phyloP scores from a whole-genome alignment of 257 asterid genomes.

The Salvia splendens region DNA sequence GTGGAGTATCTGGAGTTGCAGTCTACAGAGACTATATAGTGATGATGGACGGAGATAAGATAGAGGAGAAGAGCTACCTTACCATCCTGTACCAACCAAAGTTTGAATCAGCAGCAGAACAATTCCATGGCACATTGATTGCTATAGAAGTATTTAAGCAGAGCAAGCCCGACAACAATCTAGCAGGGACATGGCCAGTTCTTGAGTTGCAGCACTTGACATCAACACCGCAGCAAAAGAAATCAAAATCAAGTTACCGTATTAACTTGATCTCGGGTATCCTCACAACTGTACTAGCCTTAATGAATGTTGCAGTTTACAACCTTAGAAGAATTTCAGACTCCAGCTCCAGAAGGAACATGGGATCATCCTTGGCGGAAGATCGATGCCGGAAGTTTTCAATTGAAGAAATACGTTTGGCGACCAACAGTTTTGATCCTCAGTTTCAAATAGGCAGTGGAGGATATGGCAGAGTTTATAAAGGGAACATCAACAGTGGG shows the following conservation, averaged over 20 bases:
- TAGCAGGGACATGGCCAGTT: constrained; percentile 40
- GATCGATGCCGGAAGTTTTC: constrained; percentile 57
- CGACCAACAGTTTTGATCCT: constrained; percentile 54
- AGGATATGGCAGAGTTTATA: constrained; percentile 72
- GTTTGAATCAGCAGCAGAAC: constrained; percentile 16
- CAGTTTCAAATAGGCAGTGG: constrained; percentile 59
- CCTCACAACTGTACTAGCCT: constrained; percentile 41
- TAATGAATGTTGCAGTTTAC: constrained; percentile 49
- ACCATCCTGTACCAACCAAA: constrained; percentile 48
- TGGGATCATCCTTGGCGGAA: constrained; percentile 30
- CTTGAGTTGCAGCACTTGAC: constrained; percentile 16
- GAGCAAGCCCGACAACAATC: constrained; percentile 69
- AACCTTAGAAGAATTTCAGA: constrained; percentile 44
- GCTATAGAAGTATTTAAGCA: constrained; percentile 67
- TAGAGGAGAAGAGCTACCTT: constrained; percentile 40
- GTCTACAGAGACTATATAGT: constrained; percentile 55
- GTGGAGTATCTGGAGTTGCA: constrained; percentile 39
- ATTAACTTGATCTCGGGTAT: constrained; percentile 35
- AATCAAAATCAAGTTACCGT: constrained; percentile 25
- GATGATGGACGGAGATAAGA: constrained; percentile 64
- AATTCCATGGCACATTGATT: constrained; percentile 37
- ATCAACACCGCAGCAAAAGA: constrained; percentile 32
- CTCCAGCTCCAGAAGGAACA: constrained; percentile 35
- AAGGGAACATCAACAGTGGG: constrained; percentile 58
- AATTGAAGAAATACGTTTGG: constrained; percentile 51